Conservation (phyloP, 2,329 filamentous ascomycete genomes). For the Eurotiales sp. region DNA sequence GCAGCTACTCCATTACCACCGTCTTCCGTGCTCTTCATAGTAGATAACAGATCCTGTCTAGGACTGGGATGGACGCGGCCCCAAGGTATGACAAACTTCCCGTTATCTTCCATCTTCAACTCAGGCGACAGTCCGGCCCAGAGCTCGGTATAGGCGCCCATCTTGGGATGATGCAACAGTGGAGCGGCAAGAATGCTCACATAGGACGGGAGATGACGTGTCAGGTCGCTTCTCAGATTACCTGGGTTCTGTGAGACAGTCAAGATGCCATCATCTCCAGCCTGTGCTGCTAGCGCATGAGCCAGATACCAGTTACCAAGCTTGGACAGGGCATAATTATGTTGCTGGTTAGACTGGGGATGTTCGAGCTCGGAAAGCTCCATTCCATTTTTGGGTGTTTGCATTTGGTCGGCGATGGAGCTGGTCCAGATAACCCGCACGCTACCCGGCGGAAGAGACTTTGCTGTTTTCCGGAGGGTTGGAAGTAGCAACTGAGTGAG, state of each 20-base stretch:
- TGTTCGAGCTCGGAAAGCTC: slow-evolving; percentile 14
- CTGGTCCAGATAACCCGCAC: slow-evolving; percentile 33
- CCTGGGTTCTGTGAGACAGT: slow-evolving; percentile 23
- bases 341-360: slow-evolving; percentile 13
- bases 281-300: slow-evolving; percentile 16
- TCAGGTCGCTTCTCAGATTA: slow-evolving; percentile 19
- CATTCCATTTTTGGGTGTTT: slow-evolving; percentile 20
- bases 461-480: slow-evolving; percentile 26
- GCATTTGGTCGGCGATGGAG: slow-evolving; percentile 18
- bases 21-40: slow-evolving; percentile 18
- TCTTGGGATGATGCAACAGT: slow-evolving; percentile 16
- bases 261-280: slow-evolving; percentile 16
- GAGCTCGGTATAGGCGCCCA: slow-evolving; percentile 23
- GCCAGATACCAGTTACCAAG: slow-evolving; percentile 23
- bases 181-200: slow-evolving; percentile 12
- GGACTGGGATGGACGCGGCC: slow-evolving; percentile 20
- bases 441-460: slow-evolving; percentile 15
- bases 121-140: slow-evolving; percentile 20
- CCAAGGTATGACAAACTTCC: slow-evolving; percentile 22
- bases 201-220: slow-evolving; percentile 8
- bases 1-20: slow-evolving; percentile 19
- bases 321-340: slow-evolving; percentile 22
- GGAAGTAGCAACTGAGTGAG: slow-evolving; percentile 36
- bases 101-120: slow-evolving; percentile 17
- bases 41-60: slow-evolving; percentile 19